Base-by-base conservation (phyloP, 1,139 yeast species). In the Pichia sp. region DNA sequence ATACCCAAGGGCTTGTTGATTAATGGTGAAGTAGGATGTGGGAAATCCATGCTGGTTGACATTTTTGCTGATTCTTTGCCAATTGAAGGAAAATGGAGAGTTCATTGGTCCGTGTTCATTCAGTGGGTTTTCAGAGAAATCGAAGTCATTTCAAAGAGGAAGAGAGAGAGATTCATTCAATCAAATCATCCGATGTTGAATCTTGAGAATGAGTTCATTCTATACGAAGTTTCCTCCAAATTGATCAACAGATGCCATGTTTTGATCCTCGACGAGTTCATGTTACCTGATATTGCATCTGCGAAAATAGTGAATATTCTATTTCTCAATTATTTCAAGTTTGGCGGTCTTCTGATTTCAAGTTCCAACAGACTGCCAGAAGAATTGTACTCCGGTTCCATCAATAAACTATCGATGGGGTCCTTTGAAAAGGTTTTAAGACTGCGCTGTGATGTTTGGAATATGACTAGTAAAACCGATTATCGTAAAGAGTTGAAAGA, bases 21-120 rank as follows among this genome's bases (percentile, higher is more conserved):
- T 5, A 80, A 81, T 56, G 90, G 90, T 2, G 87, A 79, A 50
- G 88, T 82, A 3, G 88, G 88, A 0, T 79, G 85, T 56, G 90
- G 90, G 2, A 82, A 82, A 55, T 78, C 86, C 2, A 77, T 82
- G 82, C 60, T 82, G 42, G 76, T 81, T 78, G 88, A 81, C 54
- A 73, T 82, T 27, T 81, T 82, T 65, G 87, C 87, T 1, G 68
- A 70, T 39, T 71, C 82, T 2, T 63, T 82, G 35, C 90, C 88
- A 0, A 77, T 79, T 51, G 66, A 68, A 28, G 73, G 81, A 3
- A 83, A 83, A 56, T 73, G 77, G 66, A 66, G 90, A 48, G 79
- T 86, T 80, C 90, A 82, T 56, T 82, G 78, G 56, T 77, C 77
- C 53, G 79, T 77, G 51, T 81, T 83, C 56, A 82, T 82, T 59